phyloP scores from a whole-genome alignment of 441 rosid genomes.

The Kokia cookei region DNA sequence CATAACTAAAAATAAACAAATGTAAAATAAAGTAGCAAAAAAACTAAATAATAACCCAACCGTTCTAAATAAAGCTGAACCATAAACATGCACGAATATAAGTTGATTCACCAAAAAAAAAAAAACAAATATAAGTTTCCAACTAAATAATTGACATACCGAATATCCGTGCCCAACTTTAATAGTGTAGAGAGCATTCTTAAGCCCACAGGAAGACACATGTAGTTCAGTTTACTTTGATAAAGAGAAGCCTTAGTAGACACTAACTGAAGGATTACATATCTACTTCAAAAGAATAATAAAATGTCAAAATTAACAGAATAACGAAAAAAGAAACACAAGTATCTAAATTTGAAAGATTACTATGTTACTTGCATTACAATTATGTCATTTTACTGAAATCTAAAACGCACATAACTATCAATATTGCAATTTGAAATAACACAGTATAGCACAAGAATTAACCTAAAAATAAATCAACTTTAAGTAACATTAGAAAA shows the following conservation, averaged over 20 bases:
- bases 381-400: too few relatives aligned
- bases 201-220: slow-evolving; percentile 61
- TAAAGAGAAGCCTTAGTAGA: slow-evolving; percentile 66
- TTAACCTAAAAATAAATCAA: neutral
- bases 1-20: too few relatives aligned
- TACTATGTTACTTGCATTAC: too few relatives aligned
- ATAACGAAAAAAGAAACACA: too few relatives aligned
- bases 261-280: slow-evolving; percentile 76
- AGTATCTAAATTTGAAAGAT: too few relatives aligned
- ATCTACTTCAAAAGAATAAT: slow-evolving; percentile 29
- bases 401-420: too few relatives aligned
- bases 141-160: too few relatives aligned
- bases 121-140: neutral
- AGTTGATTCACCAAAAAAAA: slow-evolving; percentile 51
- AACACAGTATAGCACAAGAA: neutral
- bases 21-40: too few relatives aligned
- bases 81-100: slow-evolving; percentile 48
- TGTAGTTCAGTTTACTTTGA: slow-evolving; percentile 49
- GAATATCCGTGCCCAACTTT: too few relatives aligned
- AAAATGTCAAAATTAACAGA: neutral
- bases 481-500: neutral
- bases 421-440: neutral
- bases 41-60: too few relatives aligned
- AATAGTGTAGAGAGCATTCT: slow-evolving; percentile 61
- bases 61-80: slow-evolving; percentile 42